These are phyloP conservation scores for Fagopyrum tataricum DNA, from an alignment of 148 eudicot species.

Conservation along the genomic window DNA sequence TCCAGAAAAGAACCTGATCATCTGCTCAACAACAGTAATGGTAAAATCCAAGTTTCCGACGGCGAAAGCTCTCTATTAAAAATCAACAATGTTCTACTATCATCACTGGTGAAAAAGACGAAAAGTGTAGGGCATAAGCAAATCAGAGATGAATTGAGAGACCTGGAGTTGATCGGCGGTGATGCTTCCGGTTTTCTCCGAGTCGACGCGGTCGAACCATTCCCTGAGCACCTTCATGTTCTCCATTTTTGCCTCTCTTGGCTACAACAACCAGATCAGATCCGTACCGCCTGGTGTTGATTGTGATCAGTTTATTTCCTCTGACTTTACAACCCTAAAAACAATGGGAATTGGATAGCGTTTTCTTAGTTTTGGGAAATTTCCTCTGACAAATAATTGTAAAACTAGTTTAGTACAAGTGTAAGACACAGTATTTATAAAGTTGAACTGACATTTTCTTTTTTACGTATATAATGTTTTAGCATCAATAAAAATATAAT, in stretches of 20 bases:
- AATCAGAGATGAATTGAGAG: neutral
- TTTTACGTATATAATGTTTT: too few relatives aligned
- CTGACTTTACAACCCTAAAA: neutral
- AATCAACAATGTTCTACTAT: neutral
- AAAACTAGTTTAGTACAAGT: too few relatives aligned
- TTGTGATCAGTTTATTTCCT: neutral
- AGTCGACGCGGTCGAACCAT: conserved; percentile 94
- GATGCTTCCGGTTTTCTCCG: conserved; percentile 58
- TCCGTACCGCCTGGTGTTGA: neutral
- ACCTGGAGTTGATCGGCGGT: conserved; percentile 83
- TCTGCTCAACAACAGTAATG: conserved; percentile 76
- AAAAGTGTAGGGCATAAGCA: neutral
- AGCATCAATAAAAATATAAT: too few relatives aligned
- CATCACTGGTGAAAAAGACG: neutral
- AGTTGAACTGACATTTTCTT: too few relatives aligned
- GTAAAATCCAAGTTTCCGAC: conserved; percentile 78
- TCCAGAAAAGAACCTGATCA: conserved; percentile 57
- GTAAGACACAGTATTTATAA: too few relatives aligned
- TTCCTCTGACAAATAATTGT: too few relatives aligned
- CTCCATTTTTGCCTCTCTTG: conserved; percentile 33
- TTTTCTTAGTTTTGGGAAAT: neutral
- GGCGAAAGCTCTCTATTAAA: conserved; percentile 56
- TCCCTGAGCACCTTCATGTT: conserved; percentile 49
- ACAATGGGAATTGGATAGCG: neutral
- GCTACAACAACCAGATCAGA: neutral